These are phyloP conservation scores for Cystobasidium pallidum DNA, from an alignment of 1,284 basidiomycete genomes.

Conservation along the genomic window DNA sequence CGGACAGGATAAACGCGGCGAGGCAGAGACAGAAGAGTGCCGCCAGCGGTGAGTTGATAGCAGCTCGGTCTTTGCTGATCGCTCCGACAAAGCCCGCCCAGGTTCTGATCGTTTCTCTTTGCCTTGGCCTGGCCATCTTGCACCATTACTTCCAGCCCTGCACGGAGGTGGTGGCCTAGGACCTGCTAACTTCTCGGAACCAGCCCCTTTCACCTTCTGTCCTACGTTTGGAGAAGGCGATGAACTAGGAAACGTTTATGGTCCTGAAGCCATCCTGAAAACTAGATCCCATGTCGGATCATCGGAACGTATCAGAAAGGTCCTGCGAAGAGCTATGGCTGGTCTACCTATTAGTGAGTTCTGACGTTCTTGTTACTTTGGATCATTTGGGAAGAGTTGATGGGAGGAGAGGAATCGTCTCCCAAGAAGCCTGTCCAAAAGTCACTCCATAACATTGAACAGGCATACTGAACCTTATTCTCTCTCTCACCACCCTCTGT, in stretches of 20 bases:
- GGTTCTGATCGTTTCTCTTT: too few species aligned
- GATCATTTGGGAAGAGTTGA: neutral
- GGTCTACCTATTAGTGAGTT: conserved; percentile 72
- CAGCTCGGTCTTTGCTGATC: neutral
- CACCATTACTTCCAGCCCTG: conserved; percentile 33
- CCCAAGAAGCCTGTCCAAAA: too few species aligned
- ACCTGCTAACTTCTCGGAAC: conserved; percentile 59
- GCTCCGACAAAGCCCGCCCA: too few species aligned
- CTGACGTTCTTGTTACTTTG: neutral
- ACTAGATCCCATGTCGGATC: conserved; percentile 78
- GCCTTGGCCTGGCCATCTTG: too few species aligned
- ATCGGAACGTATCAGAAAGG: conserved; percentile 77
- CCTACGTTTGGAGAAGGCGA: conserved; percentile 82
- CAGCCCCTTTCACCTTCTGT: conserved; percentile 82
- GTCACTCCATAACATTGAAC: too few species aligned
- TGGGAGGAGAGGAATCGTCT: too few species aligned
- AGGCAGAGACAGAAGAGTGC: conserved; percentile 43
- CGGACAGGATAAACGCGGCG: conserved; percentile 33
- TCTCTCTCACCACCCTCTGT: neutral
- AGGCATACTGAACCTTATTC: too few species aligned
- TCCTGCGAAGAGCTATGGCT: conserved; percentile 79
- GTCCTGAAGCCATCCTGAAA: conserved; percentile 72
- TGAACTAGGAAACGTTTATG: conserved; percentile 74
- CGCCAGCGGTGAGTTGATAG: conserved; percentile 43
- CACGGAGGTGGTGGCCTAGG: conserved; percentile 50